Base-by-base conservation (phyloP, 345 rosid species). In the Ricinus communis region DNA sequence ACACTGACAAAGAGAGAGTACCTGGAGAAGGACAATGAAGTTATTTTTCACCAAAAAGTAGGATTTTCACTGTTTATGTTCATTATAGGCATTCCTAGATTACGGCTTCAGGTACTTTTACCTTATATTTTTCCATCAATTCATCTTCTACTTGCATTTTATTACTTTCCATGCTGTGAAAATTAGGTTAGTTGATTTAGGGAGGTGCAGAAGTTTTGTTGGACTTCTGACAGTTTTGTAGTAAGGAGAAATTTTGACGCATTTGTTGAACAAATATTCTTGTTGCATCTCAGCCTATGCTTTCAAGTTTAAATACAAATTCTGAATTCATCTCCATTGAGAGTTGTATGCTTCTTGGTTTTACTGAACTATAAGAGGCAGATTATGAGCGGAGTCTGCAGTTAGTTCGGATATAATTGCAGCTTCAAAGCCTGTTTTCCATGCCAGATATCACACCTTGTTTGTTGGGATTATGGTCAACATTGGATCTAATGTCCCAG, bases 141-240 rank as follows among this genome's bases (percentile, higher is more conserved):
- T 71, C 41, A 9, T 33, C 6, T 40, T 18, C 24, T 54, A 47
- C 51, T 63, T 47, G 24, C 13, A 31, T 56, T 45, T 25, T 33
- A 11, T 30, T 22, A 2, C 16, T 1, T 24, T 40, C 11, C 11
- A 5, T 60, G 53, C 36, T n/a, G 38, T 19, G 59, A 40, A 28
- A 58, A 41, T 4, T 13, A 25, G 10, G 66, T 46, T 19, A 67
- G 51, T 58, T 30, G 2, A n/a, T 36, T 25, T 18, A 7, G 46
- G 56, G 49, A 22, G 28, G 31, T 21, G 36, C 14, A 40, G 28
- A 51, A 68, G 62, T 53, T 69, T 60, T 43, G 30, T 21, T 13
- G 4, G 30, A 46, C 40, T 46, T 45, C 67, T 55, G 41, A 14
- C 70, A 70, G 66, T 70, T 76, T 76, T 64, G 70, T 36, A 56